Percentiles rank a stretch among this genome's conserved stretches.
Evolutionary conservation across 1,284 basidiomycete species (phyloP).

Genomic region (Wallemia mellicola): DNA sequence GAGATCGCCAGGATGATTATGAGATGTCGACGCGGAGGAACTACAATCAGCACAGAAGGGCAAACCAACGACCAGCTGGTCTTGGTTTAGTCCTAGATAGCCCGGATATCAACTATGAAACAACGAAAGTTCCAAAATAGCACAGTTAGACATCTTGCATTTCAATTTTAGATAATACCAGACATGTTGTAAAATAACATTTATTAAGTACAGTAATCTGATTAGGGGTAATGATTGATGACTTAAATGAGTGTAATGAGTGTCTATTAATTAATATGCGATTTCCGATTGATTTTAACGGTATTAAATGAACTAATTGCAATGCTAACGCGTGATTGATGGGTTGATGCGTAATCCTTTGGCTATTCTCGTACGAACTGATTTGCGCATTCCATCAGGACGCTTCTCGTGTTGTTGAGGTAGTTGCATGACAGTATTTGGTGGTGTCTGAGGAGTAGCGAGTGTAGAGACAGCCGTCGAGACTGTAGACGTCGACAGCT

Average conservation of each 20-base stretch:
- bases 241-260: too few relatives aligned
- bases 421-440: not conserved
- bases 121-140: not conserved
- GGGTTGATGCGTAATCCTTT: not conserved
- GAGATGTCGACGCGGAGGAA: not conserved
- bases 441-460: not conserved
- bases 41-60: not conserved
- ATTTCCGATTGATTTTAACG: too few relatives aligned
- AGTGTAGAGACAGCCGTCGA: not conserved
- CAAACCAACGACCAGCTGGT: not conserved
- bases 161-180: too few relatives aligned
- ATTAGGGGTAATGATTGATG: too few relatives aligned
- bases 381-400: not conserved
- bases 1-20: not conserved
- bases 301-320: too few relatives aligned
- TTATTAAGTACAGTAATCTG: too few relatives aligned
- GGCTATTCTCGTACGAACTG: not conserved
- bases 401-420: not conserved
- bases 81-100: not conserved
- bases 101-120: not conserved
- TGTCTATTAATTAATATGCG: too few relatives aligned
- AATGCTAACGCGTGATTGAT: not conserved
- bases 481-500: not conserved
- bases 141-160: too few relatives aligned
- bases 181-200: too few relatives aligned